Evolutionary conservation across 208 protist species (phyloP), one percentile per base, ranked within the genome.

Genomic region (Strigomonas culicis): DNA sequence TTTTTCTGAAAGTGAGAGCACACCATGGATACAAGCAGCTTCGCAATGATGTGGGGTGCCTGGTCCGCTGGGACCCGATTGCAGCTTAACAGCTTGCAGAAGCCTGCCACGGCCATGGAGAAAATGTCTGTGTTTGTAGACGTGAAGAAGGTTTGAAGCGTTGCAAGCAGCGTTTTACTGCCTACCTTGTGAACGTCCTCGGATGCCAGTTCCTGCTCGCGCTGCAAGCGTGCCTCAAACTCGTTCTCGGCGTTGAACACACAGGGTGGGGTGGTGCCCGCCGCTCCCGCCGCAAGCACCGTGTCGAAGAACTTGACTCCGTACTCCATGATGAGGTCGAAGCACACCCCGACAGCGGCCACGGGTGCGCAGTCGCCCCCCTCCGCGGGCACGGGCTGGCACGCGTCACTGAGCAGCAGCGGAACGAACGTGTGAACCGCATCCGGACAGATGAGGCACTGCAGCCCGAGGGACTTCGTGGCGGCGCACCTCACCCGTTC

Each of bases 381-480:
- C 13, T 58, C 44, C 13, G 36, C 13, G 22, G 50, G 19, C 21
- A 39, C 44, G 11, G 27, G 64, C 46, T 67, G 70, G 22, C 82
- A 80, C 4, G 90, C 76, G 61, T 94, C 86, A 36, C 64, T 73
- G 10, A 94, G 51, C 59, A 96, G 84, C 22, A 94, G 72, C 11
- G 90, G 90, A 75, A 96, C 82, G 71, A 96, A 96, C 41, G 90
- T 96, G 72, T 96, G 90, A 34, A 96, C 90, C 27, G 79, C 79
- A 39, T 93, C 85, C 8, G 90, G 84, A 59, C 80, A 85, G 41
- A 96, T 87, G 22, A 96, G 80, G 73, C 90, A 96, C 69, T 88
- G 85, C 51, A 96, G 58, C 10, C 83, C 82, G 0, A 96, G 73
- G 19, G 87, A 92, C 44, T 80, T 80, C 22, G 84, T 96, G 25